phyloP scores from a whole-genome alignment of 2,329 filamentous ascomycete genomes.

The Lachnellula suecica region DNA sequence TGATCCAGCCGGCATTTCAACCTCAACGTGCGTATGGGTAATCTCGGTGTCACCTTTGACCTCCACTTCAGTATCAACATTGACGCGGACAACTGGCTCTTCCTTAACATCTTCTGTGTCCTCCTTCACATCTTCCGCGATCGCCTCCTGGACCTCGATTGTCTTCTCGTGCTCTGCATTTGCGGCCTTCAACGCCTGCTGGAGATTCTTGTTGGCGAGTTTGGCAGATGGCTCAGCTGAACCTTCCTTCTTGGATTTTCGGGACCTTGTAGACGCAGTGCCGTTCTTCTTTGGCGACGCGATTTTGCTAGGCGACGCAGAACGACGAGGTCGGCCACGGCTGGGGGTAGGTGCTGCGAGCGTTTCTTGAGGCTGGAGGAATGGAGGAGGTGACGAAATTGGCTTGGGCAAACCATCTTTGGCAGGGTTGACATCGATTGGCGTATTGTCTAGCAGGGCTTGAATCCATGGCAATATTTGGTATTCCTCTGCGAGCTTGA shows the following conservation, averaged over 20 bases:
- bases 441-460: conserved; percentile 85
- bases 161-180: conserved; percentile 32
- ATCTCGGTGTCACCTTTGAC: conserved; percentile 60
- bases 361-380: conserved; percentile 51
- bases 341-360: conserved; percentile 35
- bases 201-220: conserved; percentile 46
- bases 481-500: conserved; percentile 84
- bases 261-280: conserved; percentile 27
- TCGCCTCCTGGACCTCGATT: conserved; percentile 14
- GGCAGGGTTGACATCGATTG: conserved; percentile 55
- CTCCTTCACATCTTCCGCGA: conserved; percentile 12
- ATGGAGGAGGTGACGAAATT: conserved; percentile 78
- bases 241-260: conserved; percentile 46
- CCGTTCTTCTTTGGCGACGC: conserved; percentile 45
- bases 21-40: conserved; percentile 70
- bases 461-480: conserved; percentile 82
- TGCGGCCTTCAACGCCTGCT: conserved; percentile 45
- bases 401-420: conserved; percentile 59
- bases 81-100: conserved; percentile 64
- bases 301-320: conserved; percentile 50
- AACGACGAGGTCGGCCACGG: conserved; percentile 53
- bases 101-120: conserved; percentile 35
- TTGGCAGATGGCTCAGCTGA: conserved; percentile 45
- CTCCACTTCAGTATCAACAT: conserved; percentile 64
- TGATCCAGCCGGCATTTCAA: conserved; percentile 70